phyloP scores from a whole-genome alignment of 306 rosid genomes.

The Mimosa bimucronata region DNA sequence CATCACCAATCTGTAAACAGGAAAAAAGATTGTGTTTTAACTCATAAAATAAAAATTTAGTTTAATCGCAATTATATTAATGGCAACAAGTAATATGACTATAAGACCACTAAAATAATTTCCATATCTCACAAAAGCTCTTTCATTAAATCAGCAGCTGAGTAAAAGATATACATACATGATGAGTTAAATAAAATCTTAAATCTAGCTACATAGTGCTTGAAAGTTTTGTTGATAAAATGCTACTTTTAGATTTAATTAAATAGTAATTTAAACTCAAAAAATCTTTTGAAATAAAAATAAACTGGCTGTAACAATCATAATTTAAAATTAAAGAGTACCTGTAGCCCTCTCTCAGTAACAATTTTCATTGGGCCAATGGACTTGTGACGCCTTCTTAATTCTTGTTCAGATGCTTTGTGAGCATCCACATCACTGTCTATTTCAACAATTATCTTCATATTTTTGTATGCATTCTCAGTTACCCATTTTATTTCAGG shows the following conservation, averaged over 20 bases:
- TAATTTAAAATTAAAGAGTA: conserved; percentile 37
- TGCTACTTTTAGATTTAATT: conserved; percentile 16
- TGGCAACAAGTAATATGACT: neutral
- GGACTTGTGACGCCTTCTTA: conserved; percentile 77
- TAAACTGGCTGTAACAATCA: neutral
- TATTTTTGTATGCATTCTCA: conserved; percentile 76
- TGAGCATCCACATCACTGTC: conserved; percentile 81
- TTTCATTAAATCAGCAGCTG: conserved; percentile 9
- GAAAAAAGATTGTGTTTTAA: conserved; percentile 13
- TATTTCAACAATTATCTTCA: conserved; percentile 85
- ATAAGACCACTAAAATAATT: neutral
- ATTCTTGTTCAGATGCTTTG: conserved; percentile 67
- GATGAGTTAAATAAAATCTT: conserved; percentile 19
- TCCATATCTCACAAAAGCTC: conserved; percentile 14
- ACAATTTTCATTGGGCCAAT: conserved; percentile 73
- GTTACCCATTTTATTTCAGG: conserved; percentile 88
- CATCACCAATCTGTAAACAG: conserved; percentile 76
- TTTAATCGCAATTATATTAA: conserved; percentile 12
- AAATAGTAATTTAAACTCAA: conserved; percentile 1
- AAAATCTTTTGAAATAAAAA: conserved; percentile 3
- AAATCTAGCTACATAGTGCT: conserved; percentile 12
- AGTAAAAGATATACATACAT: conserved; percentile 10
- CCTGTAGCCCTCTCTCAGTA: conserved; percentile 89
- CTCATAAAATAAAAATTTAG: conserved; percentile 15
- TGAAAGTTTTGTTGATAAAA: conserved; percentile 26